Conservation (phyloP, 2,329 filamentous ascomycete genomes). For the Beauveria brongniartii region DNA sequence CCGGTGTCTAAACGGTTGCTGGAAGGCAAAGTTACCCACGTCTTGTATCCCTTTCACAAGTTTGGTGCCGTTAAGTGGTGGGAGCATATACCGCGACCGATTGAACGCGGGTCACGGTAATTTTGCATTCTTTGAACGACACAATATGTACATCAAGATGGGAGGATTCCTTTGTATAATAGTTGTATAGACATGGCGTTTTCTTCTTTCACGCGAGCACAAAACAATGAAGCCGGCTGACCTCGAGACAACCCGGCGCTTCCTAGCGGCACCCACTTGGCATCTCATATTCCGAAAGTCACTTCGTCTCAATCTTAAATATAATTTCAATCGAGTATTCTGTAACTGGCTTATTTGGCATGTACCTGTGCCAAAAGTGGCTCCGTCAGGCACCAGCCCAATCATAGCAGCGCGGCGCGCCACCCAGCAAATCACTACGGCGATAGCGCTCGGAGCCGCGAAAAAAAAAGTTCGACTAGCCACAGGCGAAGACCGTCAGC, state of each 20-base stretch:
- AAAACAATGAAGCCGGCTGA: background rate
- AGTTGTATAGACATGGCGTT: background rate
- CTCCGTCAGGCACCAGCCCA: constrained; percentile 10
- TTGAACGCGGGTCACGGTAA: background rate
- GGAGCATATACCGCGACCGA: constrained; percentile 32
- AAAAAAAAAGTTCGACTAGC: constrained; percentile 12
- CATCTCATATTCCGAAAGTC: no score
- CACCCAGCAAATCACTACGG: constrained; percentile 5
- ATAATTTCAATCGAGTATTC: background rate
- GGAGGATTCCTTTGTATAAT: background rate
- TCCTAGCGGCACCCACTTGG: no score
- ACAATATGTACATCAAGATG: background rate
- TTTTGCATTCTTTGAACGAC: background rate
- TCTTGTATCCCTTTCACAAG: constrained; percentile 61
- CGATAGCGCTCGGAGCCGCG: constrained; percentile 12
- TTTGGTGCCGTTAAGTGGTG: constrained; percentile 50
- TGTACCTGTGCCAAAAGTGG: constrained; percentile 9
- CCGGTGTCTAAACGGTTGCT: constrained; percentile 71
- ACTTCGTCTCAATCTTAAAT: background rate
- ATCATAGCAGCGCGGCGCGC: constrained; percentile 5
- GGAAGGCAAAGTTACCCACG: constrained; percentile 62
- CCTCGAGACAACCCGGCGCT: no score
- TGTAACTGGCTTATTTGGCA: background rate
- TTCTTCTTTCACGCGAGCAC: background rate
- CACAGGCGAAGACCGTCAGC: background rate